Evolutionary conservation across 2,329 filamentous ascomycete species (phyloP), one percentile per base, ranked within the genome.

Genomic region (Thelonectria rubi): DNA sequence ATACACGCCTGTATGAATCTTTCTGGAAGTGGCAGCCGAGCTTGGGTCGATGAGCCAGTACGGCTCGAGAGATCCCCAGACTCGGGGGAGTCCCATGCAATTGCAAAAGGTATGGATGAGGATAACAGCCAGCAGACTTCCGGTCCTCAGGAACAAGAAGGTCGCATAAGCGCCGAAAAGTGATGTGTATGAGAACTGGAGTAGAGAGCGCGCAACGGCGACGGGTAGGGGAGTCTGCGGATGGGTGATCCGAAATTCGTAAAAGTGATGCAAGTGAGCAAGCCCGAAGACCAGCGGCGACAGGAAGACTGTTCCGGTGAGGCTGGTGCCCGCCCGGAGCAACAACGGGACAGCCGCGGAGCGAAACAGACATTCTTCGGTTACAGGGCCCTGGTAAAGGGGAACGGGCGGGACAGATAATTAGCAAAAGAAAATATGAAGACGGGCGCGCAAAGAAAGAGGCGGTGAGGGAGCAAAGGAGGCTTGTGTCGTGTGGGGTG

Each of bases 261-360:
- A 97, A 76, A 97, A 93, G 79, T 99, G 95, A 78, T 99, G 94
- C 49, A 97, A 78, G 78, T 99, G 95, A 8, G 95, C 94, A 46
- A 97, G 88, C 53, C 94, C 94, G 74, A 98, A 98, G 75, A 97
- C 90, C 11, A 97, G 80, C 7, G 94, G 94, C 1, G 92, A 92
- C 11, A 92, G 80, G 78, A 97, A 93, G 72, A 97, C 86, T 66
- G 92, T 93, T 42, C 80, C 80, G 3, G 72, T 66, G 26, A 82
- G 72, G 45, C 84, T 82, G 52, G 87, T 80, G 46, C 84, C 84
- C 18, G 93, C 88, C 51, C 93, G 81, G 30, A 97, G 80, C 73
- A 97, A 89, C 11, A 97, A 83, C 2, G 94, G 91, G 40, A 97
- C 85, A 54, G 94, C 89, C 67, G 93, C 88, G 3, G 92, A 93